A percentile compares a stretch with the other conserved stretches of the same genome.
Conservation (phyloP, 257 asterid genomes). For the Ocimum tenuiflorum region DNA sequence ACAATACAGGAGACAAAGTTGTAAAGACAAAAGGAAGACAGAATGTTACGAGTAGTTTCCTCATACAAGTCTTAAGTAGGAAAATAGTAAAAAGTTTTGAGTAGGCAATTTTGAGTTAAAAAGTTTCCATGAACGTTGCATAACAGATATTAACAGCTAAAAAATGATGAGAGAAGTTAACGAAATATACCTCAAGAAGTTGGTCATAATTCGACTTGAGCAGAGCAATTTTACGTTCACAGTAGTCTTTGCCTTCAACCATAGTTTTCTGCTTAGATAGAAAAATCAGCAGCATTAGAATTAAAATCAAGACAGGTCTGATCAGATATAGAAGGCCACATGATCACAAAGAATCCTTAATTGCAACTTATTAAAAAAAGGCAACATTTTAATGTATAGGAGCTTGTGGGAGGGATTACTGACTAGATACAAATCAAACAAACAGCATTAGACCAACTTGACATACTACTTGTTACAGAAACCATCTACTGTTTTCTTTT, state of each 20-base stretch:
- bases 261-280: slow-evolving; percentile 58
- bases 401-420: neutral
- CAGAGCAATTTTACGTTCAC: slow-evolving; percentile 77
- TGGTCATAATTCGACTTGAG: slow-evolving; percentile 93
- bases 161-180: neutral
- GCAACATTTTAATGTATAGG: neutral
- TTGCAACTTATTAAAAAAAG: neutral
- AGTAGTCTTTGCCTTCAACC: slow-evolving; percentile 88
- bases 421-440: neutral
- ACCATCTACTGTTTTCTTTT: neutral
- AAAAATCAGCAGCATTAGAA: neutral
- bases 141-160: neutral
- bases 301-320: neutral
- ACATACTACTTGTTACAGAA: neutral
- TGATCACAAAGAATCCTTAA: neutral
- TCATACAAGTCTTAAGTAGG: neutral
- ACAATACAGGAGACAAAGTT: too few relatives aligned
- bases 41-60: neutral
- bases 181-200: slow-evolving; percentile 70
- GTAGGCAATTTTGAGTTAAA: neutral
- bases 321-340: neutral
- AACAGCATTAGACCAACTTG: neutral
- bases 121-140: neutral
- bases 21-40: too few relatives aligned
- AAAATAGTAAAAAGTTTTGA: neutral